Conservation (phyloP, 2,329 filamentous ascomycete species). For the Didymella keratinophila region DNA sequence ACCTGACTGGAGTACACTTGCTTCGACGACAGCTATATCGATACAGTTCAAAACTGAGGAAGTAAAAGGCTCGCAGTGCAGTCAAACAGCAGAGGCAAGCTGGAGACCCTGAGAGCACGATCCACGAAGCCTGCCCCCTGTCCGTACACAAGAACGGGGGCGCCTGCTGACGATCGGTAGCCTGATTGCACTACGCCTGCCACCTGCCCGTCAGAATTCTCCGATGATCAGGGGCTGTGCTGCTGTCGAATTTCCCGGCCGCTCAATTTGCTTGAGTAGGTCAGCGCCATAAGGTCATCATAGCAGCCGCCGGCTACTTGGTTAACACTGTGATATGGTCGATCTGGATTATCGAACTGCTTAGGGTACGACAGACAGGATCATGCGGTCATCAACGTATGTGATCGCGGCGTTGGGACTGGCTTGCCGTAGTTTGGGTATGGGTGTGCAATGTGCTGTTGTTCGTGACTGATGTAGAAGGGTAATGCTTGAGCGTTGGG, state of each 20-base stretch:
- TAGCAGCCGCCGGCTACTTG: constrained; percentile 1
- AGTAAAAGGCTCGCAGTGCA: not conserved
- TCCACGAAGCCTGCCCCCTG: constrained; percentile 15
- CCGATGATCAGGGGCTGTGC: constrained; percentile 20
- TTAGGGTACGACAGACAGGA: constrained; percentile 21
- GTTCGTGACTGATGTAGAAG: constrained; percentile 9
- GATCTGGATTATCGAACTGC: constrained; percentile 3
- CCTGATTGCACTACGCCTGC: constrained; percentile 16
- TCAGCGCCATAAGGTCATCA: constrained; percentile 8
- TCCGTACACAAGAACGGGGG: constrained; percentile 22
- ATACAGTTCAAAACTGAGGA: not conserved
- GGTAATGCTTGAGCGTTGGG: constrained; percentile 28
- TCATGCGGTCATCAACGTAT: constrained; percentile 26
- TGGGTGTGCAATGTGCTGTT: constrained; percentile 1
- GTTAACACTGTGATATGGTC: not conserved
- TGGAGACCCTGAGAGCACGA: constrained; percentile 25
- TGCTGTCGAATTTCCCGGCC: constrained; percentile 8
- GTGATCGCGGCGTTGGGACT: constrained; percentile 10
- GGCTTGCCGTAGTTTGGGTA: not conserved
- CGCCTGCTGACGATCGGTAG: constrained; percentile 25
- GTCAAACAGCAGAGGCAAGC: constrained; percentile 21
- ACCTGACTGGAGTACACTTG: not conserved
- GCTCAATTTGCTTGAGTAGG: constrained; percentile 16
- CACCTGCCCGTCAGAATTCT: constrained; percentile 17
- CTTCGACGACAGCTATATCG: not conserved